Evolutionary conservation across 2,329 filamentous ascomycete genomes (phyloP).

Genomic region (Rhynchosporium agropyri): DNA sequence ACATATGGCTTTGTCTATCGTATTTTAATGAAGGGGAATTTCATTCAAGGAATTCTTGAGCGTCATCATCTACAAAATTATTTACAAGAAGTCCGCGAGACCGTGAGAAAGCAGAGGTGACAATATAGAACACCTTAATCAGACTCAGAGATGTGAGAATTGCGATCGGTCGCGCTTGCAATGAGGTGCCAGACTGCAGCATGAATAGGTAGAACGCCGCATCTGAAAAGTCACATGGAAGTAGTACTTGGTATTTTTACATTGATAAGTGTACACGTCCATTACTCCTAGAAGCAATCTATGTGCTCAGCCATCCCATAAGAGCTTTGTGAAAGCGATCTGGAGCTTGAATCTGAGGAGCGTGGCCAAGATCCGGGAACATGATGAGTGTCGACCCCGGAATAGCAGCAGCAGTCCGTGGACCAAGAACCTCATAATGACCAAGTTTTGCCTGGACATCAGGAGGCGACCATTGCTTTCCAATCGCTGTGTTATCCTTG

Average conservation of each 20-base stretch:
- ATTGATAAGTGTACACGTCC: not conserved
- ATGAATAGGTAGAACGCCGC: not conserved
- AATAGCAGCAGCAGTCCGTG: slow-evolving; percentile 49
- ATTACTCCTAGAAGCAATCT: not conserved
- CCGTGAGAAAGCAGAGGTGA: too few species aligned
- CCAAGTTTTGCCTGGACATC: slow-evolving; percentile 51
- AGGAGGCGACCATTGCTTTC: slow-evolving; percentile 51
- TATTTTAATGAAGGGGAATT: too few species aligned
- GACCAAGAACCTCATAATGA: slow-evolving; percentile 53
- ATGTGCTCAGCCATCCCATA: slow-evolving; percentile 47
- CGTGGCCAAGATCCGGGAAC: slow-evolving; percentile 54
- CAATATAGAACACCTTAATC: too few species aligned
- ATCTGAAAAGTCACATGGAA: not conserved
- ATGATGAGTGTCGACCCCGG: slow-evolving; percentile 50
- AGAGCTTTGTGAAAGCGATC: slow-evolving; percentile 51
- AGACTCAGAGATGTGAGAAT: too few species aligned
- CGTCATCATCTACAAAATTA: too few species aligned
- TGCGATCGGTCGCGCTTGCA: too few species aligned
- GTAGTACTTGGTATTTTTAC: not conserved
- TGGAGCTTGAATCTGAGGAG: slow-evolving; percentile 56
- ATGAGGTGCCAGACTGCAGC: not conserved
- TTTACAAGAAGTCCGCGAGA: too few species aligned
- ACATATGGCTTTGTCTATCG: too few species aligned
- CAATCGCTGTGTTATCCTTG: slow-evolving; percentile 57
- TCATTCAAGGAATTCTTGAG: too few species aligned